Conservation (phyloP, 2,329 filamentous ascomycete genomes). For the Dothistroma pini region DNA sequence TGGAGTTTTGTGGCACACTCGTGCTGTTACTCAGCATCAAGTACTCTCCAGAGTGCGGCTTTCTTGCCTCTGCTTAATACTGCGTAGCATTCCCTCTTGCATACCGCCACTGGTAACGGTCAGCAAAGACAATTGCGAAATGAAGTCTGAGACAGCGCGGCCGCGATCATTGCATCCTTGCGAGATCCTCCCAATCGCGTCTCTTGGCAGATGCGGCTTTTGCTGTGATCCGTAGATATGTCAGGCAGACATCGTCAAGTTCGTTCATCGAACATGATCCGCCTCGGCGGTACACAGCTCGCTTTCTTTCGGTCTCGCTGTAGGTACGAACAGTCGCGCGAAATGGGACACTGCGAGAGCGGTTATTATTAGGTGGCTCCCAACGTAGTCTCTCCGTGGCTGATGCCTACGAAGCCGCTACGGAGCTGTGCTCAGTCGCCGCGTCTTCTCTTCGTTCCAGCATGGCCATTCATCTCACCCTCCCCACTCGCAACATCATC, state of each 20-base stretch:
- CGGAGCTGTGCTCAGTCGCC: conserved; percentile 13
- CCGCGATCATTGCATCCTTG: background rate
- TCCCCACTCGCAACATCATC: conserved; percentile 23
- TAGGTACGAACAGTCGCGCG: background rate
- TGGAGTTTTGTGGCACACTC: background rate
- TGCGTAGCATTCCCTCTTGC: background rate
- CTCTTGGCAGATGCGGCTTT: background rate
- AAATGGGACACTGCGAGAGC: background rate
- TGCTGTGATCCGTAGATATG: background rate
- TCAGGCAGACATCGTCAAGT: background rate
- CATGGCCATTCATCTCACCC: conserved; percentile 21
- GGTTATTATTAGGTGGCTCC: background rate
- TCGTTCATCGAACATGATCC: background rate
- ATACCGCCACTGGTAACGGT: background rate
- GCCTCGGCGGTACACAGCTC: background rate
- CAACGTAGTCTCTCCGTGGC: background rate
- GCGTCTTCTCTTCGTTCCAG: conserved; percentile 25
- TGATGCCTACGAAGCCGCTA: background rate
- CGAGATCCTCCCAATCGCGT: background rate
- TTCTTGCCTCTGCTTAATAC: background rate
- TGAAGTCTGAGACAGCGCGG: background rate
- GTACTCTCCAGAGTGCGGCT: background rate
- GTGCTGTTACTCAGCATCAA: background rate
- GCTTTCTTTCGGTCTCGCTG: background rate
- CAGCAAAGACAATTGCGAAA: background rate